phyloP scores from a whole-genome alignment of 352 stramenopile species.

The Globisporangium polare region DNA sequence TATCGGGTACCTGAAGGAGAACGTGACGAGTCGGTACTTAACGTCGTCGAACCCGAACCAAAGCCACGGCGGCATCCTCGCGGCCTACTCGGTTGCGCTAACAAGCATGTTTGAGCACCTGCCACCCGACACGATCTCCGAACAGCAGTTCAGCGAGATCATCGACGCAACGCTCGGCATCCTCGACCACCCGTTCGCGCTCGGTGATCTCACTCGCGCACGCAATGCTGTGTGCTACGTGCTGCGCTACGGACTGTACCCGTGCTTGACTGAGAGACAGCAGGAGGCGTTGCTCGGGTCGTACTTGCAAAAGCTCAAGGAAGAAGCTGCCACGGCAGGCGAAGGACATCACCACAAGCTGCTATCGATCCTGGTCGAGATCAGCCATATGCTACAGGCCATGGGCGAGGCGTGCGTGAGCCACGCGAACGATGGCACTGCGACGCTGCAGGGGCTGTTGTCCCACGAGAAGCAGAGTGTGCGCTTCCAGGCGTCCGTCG shows the following conservation, averaged over 20 bases:
- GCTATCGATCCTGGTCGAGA: conserved; percentile 50
- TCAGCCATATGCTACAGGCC: conserved; percentile 65
- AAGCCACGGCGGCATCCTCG: conserved; percentile 64
- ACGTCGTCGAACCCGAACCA: conserved; percentile 36
- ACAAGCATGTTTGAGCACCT: conserved; percentile 76
- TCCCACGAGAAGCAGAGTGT: conserved; percentile 75
- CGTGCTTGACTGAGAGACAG: conserved; percentile 60
- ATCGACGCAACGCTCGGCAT: conserved; percentile 59
- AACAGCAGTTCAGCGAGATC: conserved; percentile 63
- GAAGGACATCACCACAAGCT: conserved; percentile 67
- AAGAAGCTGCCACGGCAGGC: conserved; percentile 24
- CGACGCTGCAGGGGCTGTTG: conserved; percentile 38
- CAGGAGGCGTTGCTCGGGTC: conserved; percentile 57
- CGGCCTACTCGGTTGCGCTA: conserved; percentile 66
- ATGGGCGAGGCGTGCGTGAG: conserved; percentile 59
- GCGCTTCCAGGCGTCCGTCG: conserved; percentile 62
- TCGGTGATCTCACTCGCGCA: conserved; percentile 69
- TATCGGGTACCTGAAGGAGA: conserved; percentile 77
- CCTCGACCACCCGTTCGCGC: conserved; percentile 68
- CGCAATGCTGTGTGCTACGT: conserved; percentile 78
- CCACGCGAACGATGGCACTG: conserved; percentile 34
- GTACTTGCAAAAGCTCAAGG: conserved; percentile 51
- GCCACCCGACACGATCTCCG: conserved; percentile 52
- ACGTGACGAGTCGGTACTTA: conserved; percentile 59
- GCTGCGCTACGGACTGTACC: conserved; percentile 59